Evolutionary conservation across 2,329 filamentous ascomycete species (phyloP), one percentile per base, ranked within the genome.

Genomic region (Cladorrhinum sp.): DNA sequence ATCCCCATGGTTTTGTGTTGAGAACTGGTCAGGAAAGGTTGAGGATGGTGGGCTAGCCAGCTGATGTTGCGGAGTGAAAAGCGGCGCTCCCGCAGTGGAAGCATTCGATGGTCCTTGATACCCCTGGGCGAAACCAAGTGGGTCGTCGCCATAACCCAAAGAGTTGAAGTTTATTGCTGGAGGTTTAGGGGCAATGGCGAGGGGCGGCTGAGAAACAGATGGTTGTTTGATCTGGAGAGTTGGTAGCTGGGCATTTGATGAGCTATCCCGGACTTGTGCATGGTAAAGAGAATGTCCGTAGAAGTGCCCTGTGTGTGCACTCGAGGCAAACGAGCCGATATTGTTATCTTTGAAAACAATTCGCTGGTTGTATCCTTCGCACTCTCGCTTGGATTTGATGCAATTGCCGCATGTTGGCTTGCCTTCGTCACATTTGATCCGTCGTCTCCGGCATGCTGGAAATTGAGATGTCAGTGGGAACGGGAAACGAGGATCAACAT

Each of bases 391-490:
- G 18, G 90, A 93, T 71, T 93, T 95, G 77, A 90, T 86, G 76
- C 91, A 96, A 71, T 96, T 96, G 70, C 83, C 86, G 75, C 91
- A 95, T 25, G 83, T 89, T 24, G 91, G 91, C 54, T 89, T 85
- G 69, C 92, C 91, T 74, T 98, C 95, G 64, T 95, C 95, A 74
- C 95, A 99, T 76, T 98, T 99, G 76, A 99, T 98, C 64, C 95
- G 90, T 57, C 95, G 88, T 76, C 91, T 93, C 65, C 95, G 89
- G 76, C 95, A 99, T 60, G 95, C 90, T 93, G 50, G 65, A 63
- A 56, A 66, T 62, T 59, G 71, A 50, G 62, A 53, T 60, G 52
- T 69, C 56, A 63, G 61, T 62, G 27, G 63, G 58, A 69, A 69
- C 62, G 63, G 61, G 57, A 56, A 61, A 58, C 48, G 56, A 49